Evolutionary conservation across 805 yeast species (phyloP).

Genomic region (Yamadazyma scolyti): DNA sequence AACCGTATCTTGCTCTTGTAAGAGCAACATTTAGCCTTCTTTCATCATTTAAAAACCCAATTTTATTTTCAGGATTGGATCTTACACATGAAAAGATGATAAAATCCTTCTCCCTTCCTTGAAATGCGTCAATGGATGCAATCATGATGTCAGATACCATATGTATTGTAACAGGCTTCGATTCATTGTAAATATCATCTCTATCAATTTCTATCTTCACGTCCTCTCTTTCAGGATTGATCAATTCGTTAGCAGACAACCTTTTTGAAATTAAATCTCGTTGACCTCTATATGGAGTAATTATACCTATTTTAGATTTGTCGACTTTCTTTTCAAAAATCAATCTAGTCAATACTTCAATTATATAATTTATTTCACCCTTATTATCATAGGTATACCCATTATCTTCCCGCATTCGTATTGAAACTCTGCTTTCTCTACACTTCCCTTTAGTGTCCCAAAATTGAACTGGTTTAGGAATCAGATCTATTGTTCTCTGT

Average conservation of each 20-base stretch:
- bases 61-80: slow-evolving; percentile 66
- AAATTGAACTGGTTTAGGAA: slow-evolving; percentile 52
- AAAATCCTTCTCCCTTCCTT: slow-evolving; percentile 55
- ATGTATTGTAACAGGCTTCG: slow-evolving; percentile 48
- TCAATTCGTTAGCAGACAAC: slow-evolving; percentile 46
- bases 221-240: slow-evolving; percentile 51
- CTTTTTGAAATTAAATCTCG: slow-evolving; percentile 55
- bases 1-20: slow-evolving; percentile 82
- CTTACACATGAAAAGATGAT: slow-evolving; percentile 51
- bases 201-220: slow-evolving; percentile 55
- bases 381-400: slow-evolving; percentile 59
- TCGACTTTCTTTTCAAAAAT: slow-evolving; percentile 52
- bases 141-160: slow-evolving; percentile 42
- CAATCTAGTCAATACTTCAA: slow-evolving; percentile 46
- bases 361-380: slow-evolving; percentile 49
- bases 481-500: slow-evolving; percentile 44
- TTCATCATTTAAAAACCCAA: slow-evolving; percentile 83
- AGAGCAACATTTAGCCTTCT: slow-evolving; percentile 86
- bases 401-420: slow-evolving; percentile 41
- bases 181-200: slow-evolving; percentile 50
- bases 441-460: slow-evolving; percentile 54
- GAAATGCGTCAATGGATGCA: slow-evolving; percentile 64
- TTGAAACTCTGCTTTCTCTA: slow-evolving; percentile 47
- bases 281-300: slow-evolving; percentile 77
- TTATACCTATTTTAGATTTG: slow-evolving; percentile 54